Conservation (phyloP, 202 grass and related monocot genomes). For the Schoenoplectus triqueter region DNA sequence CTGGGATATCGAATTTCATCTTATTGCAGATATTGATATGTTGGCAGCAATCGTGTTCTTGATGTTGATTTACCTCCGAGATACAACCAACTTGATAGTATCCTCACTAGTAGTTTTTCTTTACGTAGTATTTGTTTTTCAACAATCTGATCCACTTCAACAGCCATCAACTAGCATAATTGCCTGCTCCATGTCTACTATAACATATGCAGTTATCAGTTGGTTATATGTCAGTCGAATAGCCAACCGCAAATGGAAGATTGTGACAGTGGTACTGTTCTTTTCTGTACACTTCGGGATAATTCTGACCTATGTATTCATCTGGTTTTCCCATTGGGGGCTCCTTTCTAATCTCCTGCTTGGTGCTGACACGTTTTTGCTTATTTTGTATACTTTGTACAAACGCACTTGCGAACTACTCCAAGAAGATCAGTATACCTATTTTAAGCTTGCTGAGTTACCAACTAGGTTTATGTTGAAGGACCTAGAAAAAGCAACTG, state of each 20-base stretch:
- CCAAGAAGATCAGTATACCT: conserved; percentile 14
- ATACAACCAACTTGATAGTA: background rate
- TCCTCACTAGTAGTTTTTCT: background rate
- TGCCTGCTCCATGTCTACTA: background rate
- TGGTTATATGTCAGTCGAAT: background rate
- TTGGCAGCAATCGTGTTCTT: background rate
- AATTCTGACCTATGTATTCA: background rate
- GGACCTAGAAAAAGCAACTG: conserved; percentile 43
- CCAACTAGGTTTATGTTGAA: conserved; percentile 41
- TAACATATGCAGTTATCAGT: conserved; percentile 3
- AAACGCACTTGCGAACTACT: background rate
- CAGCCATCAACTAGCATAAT: background rate
- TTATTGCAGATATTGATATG: background rate
- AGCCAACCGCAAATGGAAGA: background rate
- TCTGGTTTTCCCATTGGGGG: background rate
- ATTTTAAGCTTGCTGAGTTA: conserved; percentile 45
- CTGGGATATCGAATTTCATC: conserved; percentile 24
- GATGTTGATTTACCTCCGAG: conserved; percentile 8
- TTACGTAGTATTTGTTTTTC: background rate
- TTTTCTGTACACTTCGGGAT: background rate
- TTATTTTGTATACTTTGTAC: background rate
- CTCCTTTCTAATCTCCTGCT: background rate
- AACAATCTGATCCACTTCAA: background rate
- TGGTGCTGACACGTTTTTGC: background rate
- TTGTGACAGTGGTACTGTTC: background rate